Conservation (phyloP, 192 early-diverging fungal species). For the Cetraspora pellucida region DNA sequence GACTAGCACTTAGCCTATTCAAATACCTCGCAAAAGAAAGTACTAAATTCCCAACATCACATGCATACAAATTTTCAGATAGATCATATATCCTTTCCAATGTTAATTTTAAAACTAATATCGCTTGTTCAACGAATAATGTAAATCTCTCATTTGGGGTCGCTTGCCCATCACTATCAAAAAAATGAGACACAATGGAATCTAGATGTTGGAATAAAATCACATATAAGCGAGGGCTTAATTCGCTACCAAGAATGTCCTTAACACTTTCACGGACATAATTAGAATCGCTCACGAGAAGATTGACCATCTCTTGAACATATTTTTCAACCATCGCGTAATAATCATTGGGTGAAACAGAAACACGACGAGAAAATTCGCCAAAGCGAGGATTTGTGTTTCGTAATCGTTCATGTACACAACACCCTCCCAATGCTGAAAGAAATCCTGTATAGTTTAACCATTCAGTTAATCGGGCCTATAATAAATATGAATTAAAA, state of each 20-base stretch:
- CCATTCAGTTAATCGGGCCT: constrained; percentile 61
- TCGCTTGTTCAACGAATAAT: constrained; percentile 74
- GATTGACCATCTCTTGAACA: constrained; percentile 68
- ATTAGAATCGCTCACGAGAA: constrained; percentile 70
- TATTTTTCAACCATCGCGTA: constrained; percentile 66
- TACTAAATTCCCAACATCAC: constrained; percentile 72
- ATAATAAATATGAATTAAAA: neutral
- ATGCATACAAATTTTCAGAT: constrained; percentile 55
- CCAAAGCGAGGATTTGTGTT: neutral
- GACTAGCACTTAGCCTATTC: constrained; percentile 58
- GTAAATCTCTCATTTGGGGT: constrained; percentile 60
- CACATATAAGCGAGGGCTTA: constrained; percentile 65
- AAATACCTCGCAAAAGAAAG: constrained; percentile 71
- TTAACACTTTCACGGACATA: constrained; percentile 77
- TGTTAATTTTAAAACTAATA: constrained; percentile 71
- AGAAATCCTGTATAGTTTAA: constrained; percentile 83
- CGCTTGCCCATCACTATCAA: constrained; percentile 61
- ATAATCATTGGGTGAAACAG: constrained; percentile 40
- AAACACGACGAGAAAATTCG: constrained; percentile 21
- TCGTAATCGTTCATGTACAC: constrained; percentile 41
- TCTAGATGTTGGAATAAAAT: constrained; percentile 62
- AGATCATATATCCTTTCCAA: constrained; percentile 71
- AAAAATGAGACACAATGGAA: constrained; percentile 59
- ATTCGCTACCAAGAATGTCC: constrained; percentile 74
- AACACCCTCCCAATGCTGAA: constrained; percentile 75